Base-by-base conservation (phyloP, 805 yeast genomes). In the Starmerella riodocensis region DNA sequence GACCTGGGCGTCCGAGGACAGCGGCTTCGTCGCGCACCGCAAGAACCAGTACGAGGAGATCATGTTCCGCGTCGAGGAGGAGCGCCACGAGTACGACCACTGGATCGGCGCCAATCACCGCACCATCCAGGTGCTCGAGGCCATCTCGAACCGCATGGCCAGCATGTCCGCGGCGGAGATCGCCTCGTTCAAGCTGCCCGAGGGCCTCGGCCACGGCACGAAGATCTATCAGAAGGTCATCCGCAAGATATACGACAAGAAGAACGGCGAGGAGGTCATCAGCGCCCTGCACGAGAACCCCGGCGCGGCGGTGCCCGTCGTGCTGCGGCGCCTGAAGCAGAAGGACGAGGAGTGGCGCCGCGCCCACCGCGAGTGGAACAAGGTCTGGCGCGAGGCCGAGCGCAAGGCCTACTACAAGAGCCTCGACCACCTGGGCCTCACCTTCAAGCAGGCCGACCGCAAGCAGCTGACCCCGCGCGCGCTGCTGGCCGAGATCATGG, bases 1-100 rank as follows among this genome's bases (percentile, higher is more conserved):
- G 18, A 93, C 94, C n/a, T 91, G 99, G 99, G 98, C 97, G 4
- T 88, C 97, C 0, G 99, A 91, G 59, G 99, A 91, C 59, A 82
- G 95, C 11, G 99, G 98, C 0, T 91, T 88, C 53, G 86, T 91
- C 57, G 95, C 98, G n/a, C 99, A 91, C 59, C 74, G 97, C 49
- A 91, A 91, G 61, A 91, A 91, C 57, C 98, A 91, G 63, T 91
- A 88, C 58, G 99, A 91, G 61, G 99, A 91, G 59, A 82, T 91
- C 36, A 63, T 91, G 39, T 86, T 85, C 65, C 78, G 93, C 57
- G 83, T 86, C 42, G 98, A 91, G 61, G 98, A 91, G 58, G 98
- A 91, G 62, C 76, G 99, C 57, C 94, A 86, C 51, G 98, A 91
- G 60, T 91, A 86, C 59, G 99, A 91, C 57, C 86, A 75, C 55